Percentiles rank a stretch among this genome's conserved stretches.
Conservation (phyloP, 352 stramenopile species). For the Phytophthora vignae region DNA sequence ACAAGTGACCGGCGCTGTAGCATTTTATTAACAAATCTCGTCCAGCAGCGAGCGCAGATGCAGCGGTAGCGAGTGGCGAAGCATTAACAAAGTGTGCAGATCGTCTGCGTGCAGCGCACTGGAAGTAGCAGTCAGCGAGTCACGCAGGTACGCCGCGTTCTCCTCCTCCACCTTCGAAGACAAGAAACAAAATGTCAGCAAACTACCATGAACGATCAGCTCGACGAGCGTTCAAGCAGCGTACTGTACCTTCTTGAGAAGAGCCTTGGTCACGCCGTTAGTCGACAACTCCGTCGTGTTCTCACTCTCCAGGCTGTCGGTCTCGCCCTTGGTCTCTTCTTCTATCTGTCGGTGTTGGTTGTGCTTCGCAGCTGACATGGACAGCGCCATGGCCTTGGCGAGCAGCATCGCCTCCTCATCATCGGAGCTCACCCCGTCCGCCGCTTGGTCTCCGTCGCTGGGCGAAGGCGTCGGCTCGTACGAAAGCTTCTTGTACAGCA, state of each 20-base stretch:
- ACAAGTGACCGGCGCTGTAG: not conserved
- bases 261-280: slow-evolving; percentile 43
- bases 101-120: slow-evolving; percentile 70
- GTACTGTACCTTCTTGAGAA: slow-evolving; percentile 67
- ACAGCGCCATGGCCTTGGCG: slow-evolving; percentile 89
- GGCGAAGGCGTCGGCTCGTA: slow-evolving; percentile 44
- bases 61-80: slow-evolving; percentile 58
- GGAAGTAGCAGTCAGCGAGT: slow-evolving; percentile 56
- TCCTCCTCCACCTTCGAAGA: slow-evolving; percentile 65
- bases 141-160: slow-evolving; percentile 65
- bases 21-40: slow-evolving; percentile 36
- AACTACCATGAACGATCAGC: not conserved
- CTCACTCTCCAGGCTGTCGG: slow-evolving; percentile 26
- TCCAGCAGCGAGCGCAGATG: slow-evolving; percentile 51
- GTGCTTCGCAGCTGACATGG: slow-evolving; percentile 80
- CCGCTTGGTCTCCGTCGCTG: slow-evolving; percentile 9
- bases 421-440: slow-evolving; percentile 23
- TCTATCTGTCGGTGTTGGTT: slow-evolving; percentile 48
- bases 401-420: slow-evolving; percentile 90
- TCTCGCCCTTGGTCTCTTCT: slow-evolving; percentile 48
- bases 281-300: slow-evolving; percentile 27
- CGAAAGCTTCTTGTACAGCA: slow-evolving; percentile 90
- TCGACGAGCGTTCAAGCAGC: not conserved
- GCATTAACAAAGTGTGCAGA: slow-evolving; percentile 65
- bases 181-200: slow-evolving; percentile 8